Conservation (phyloP, 2,329 filamentous ascomycete genomes). For the Pseudogymnoascus sp. region DNA sequence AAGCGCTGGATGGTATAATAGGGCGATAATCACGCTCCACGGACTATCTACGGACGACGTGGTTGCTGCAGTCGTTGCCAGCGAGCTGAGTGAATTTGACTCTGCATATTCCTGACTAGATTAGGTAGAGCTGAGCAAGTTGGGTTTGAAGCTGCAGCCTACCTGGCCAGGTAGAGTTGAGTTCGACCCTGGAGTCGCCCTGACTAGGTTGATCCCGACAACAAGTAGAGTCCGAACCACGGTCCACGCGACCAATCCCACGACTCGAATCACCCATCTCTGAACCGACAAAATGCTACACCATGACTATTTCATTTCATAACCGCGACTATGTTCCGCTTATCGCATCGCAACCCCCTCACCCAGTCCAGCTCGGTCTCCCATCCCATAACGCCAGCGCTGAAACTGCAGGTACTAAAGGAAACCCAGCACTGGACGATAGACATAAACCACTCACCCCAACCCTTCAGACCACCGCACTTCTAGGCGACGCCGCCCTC, state of each 20-base stretch:
- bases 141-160: not conserved
- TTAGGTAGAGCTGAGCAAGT: not conserved
- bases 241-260: not conserved
- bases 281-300: not conserved
- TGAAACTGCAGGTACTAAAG: conserved; percentile 11
- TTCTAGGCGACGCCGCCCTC: not conserved
- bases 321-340: not conserved
- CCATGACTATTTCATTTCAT: not conserved
- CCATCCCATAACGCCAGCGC: conserved; percentile 12
- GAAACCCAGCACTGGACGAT: conserved; percentile 1
- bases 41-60: not conserved
- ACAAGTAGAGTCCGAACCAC: not conserved
- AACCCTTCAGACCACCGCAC: not conserved
- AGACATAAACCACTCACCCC: not conserved
- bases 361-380: conserved; percentile 4
- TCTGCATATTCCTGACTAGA: not conserved
- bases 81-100: not conserved
- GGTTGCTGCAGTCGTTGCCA: not conserved
- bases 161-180: not conserved
- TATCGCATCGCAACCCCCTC: not conserved
- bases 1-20: not conserved
- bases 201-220: not conserved
- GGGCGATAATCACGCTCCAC: not conserved
- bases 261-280: not conserved
- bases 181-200: not conserved